These are phyloP conservation scores for Pulveroboletus ravenelii DNA, from an alignment of 768 basidiomycete genomes.

Conservation along the genomic window DNA sequence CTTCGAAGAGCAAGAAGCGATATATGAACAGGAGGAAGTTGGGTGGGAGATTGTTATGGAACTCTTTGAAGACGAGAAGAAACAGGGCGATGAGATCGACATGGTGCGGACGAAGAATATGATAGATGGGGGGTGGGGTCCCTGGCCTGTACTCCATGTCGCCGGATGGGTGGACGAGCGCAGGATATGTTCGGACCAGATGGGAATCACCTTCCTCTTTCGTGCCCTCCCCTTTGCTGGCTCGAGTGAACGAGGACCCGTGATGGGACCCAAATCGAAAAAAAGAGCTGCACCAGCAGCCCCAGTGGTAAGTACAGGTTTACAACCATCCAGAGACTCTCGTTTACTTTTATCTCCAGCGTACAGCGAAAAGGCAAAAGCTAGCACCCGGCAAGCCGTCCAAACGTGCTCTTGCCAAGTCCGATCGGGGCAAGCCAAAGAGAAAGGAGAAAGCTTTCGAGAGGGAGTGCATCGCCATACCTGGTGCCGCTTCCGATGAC, in stretches of 20 bases:
- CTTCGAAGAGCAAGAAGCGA: slow-evolving; percentile 63
- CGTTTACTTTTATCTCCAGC: slow-evolving; percentile 22
- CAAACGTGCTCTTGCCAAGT: slow-evolving; percentile 14
- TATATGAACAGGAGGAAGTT: slow-evolving; percentile 59
- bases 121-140: slow-evolving; percentile 56
- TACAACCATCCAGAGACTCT: neutral
- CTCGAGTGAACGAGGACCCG: neutral
- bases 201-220: slow-evolving; percentile 25
- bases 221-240: neutral
- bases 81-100: slow-evolving; percentile 62
- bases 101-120: slow-evolving; percentile 74
- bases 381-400: slow-evolving; percentile 30
- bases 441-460: slow-evolving; percentile 59
- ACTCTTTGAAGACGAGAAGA: slow-evolving; percentile 58
- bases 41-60: slow-evolving; percentile 49
- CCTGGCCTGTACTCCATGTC: slow-evolving; percentile 35
- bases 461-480: slow-evolving; percentile 59
- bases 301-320: slow-evolving; percentile 22
- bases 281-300: slow-evolving; percentile 33
- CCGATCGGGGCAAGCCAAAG: slow-evolving; percentile 36
- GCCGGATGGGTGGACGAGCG: neutral
- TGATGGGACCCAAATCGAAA: slow-evolving; percentile 28
- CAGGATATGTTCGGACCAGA: neutral
- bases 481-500: slow-evolving; percentile 22
- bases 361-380: slow-evolving; percentile 60